Percentiles rank a stretch among this genome's conserved stretches.
These are phyloP conservation scores for Trichoderma arundinaceum DNA, from an alignment of 2,329 filamentous ascomycete genomes.

Conservation along the genomic window DNA sequence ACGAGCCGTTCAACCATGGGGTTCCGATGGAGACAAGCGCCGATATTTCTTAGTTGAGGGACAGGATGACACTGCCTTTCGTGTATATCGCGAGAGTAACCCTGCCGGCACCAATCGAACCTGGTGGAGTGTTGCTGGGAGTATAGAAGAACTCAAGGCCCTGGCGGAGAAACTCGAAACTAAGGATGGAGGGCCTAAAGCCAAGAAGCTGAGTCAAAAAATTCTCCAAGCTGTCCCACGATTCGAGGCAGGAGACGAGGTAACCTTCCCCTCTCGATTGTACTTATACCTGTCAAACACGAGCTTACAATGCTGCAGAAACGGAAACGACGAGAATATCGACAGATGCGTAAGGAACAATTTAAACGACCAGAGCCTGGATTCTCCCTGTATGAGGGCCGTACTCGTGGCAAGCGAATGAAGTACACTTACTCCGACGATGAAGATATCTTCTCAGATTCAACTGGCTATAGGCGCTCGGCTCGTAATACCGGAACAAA, in stretches of 20 bases:
- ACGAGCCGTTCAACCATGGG: conserved; percentile 89
- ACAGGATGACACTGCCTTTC: conserved; percentile 89
- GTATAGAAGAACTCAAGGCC: conserved; percentile 80
- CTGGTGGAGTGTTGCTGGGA: conserved; percentile 93
- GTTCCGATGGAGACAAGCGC: conserved; percentile 85
- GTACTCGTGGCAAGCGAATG: conserved; percentile 92
- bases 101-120: conserved; percentile 74
- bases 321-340: conserved; percentile 90
- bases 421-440: conserved; percentile 97
- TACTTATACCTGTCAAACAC: background rate
- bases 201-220: conserved; percentile 76
- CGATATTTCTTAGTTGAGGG: conserved; percentile 95
- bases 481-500: conserved; percentile 75
- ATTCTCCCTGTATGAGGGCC: conserved; percentile 93
- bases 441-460: conserved; percentile 74
- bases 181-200: conserved; percentile 80
- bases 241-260: conserved; percentile 92
- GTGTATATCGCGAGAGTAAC: conserved; percentile 93
- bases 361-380: conserved; percentile 88
- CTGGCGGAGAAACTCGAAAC: conserved; percentile 77
- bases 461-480: conserved; percentile 66
- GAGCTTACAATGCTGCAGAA: conserved; percentile 64
- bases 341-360: conserved; percentile 80
- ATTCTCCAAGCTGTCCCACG: conserved; percentile 82
- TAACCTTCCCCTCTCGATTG: conserved; percentile 47